Base-by-base conservation (phyloP, 2,329 filamentous ascomycete species). In the Epicoccum sorghinum region DNA sequence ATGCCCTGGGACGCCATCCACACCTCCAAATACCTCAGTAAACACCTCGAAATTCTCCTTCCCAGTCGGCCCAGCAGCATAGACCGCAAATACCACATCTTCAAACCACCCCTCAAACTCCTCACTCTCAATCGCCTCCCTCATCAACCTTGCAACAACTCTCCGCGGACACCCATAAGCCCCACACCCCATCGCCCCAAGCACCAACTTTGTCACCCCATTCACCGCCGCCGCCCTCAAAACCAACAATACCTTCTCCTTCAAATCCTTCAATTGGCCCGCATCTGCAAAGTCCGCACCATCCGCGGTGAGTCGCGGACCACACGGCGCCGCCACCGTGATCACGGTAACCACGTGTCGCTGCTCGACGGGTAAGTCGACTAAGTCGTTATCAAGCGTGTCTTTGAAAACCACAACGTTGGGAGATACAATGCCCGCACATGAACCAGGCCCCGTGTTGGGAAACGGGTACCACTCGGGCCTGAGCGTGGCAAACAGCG, bases 391-490 rank as follows among this genome's bases (percentile, higher is more conserved):
- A 8, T 62, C 54, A 1, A 67, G 36, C 22, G 65, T 63, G 23
- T 66, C 63, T 32, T 47, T 55, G 47, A 65, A 64, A 3, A 66
- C 63, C 0, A 67, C 62, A 14, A 67, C 49, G 5, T 46, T 38
- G 1, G 65, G 63, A 2, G 63, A 67, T 12, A 66, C 30, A 22
- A 66, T 59, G 4, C 62, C 62, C 7, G 60, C 59, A 23, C 60
- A 59, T 7, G 62, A 66, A 2, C 59, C 59, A 0, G 44, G 24
- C 2, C 63, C 65, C 0, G 36, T 58, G n/a, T 67, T 66, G 3
- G 63, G 55, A 59, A 61, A 67, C 3, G 65, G 60, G 53, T 67
- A 67, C 65, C 65, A 67, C 42, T 62, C 57, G 5, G 48, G 55
- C 4, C 59, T 61, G 3, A 67, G 33, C 0, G 63, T 66, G 9